These are phyloP conservation scores for Salix koriyanagi DNA, from an alignment of 345 rosid genomes.

Conservation along the genomic window DNA sequence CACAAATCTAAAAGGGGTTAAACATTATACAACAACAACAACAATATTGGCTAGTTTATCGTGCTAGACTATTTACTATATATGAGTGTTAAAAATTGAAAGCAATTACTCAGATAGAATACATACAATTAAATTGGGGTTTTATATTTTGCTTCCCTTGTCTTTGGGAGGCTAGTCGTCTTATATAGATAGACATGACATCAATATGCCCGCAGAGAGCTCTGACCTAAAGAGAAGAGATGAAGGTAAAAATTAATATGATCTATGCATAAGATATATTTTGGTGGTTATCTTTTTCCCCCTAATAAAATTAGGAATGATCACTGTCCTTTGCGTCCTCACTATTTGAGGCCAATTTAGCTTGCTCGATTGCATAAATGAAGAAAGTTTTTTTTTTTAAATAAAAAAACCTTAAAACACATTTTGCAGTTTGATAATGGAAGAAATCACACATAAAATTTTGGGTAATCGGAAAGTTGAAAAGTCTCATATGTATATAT, in stretches of 20 bases:
- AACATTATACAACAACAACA: background rate
- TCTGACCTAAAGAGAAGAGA: background rate
- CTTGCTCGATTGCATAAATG: too few relatives aligned
- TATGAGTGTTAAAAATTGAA: too few relatives aligned
- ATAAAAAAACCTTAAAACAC: too few relatives aligned
- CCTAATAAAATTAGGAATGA: background rate
- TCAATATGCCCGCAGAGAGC: background rate
- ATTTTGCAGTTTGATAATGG: too few relatives aligned
- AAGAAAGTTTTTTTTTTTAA: too few relatives aligned
- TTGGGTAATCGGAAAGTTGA: too few relatives aligned
- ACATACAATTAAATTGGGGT: background rate
- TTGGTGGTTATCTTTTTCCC: background rate
- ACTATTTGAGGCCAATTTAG: too few relatives aligned
- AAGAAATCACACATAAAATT: too few relatives aligned
- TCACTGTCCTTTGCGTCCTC: background rate
- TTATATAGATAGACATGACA: background rate
- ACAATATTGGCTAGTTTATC: background rate
- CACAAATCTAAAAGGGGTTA: constrained; percentile 14
- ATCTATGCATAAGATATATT: background rate
- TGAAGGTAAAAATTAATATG: background rate
- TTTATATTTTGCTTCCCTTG: background rate
- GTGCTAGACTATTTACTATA: background rate
- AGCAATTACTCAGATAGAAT: background rate
- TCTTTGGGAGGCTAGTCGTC: background rate
- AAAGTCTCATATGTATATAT: too few relatives aligned